Evolutionary conservation across 768 basidiomycete species (phyloP).

Genomic region (Austroboletus festivus): DNA sequence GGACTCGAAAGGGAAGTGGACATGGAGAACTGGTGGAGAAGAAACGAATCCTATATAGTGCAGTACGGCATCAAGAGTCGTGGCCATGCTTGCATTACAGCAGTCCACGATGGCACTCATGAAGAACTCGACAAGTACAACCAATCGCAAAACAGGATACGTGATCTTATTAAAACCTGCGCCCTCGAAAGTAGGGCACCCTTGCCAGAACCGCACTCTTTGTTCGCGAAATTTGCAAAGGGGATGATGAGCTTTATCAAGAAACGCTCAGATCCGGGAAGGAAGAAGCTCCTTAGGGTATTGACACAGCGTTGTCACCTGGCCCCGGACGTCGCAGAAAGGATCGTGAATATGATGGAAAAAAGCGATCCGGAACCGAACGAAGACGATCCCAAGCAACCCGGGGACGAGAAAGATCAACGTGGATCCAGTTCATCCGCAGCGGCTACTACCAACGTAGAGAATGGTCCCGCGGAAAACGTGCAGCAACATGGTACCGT

Average conservation of each 20-base stretch:
- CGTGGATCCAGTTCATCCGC: no score
- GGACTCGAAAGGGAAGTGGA: constrained; percentile 35
- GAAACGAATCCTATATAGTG: constrained; percentile 24
- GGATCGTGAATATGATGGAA: constrained; percentile 22
- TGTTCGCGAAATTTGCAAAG: constrained; percentile 15
- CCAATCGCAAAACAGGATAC: constrained; percentile 21
- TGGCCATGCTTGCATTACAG: constrained; percentile 33
- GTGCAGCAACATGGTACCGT: neutral
- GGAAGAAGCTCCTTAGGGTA: constrained; percentile 15
- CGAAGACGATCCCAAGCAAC: neutral
- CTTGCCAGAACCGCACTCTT: constrained; percentile 11
- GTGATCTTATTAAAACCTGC: constrained; percentile 14
- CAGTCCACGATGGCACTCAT: constrained; percentile 22
- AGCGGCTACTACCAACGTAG: no score
- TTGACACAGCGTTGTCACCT: constrained; percentile 27
- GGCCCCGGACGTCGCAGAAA: constrained; percentile 24
- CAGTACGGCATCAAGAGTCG: constrained; percentile 24
- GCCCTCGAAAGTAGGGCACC: constrained; percentile 14
- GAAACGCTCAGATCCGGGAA: constrained; percentile 12
- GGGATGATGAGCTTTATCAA: constrained; percentile 16
- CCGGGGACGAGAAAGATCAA: neutral
- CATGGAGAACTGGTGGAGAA: constrained; percentile 37
- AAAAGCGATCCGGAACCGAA: constrained; percentile 3
- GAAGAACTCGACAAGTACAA: constrained; percentile 21
- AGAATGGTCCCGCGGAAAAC: neutral